Percentiles rank a stretch among this genome's conserved stretches.
Conservation (phyloP, 805 yeast genomes). For the Hanseniaspora taiwanica region DNA sequence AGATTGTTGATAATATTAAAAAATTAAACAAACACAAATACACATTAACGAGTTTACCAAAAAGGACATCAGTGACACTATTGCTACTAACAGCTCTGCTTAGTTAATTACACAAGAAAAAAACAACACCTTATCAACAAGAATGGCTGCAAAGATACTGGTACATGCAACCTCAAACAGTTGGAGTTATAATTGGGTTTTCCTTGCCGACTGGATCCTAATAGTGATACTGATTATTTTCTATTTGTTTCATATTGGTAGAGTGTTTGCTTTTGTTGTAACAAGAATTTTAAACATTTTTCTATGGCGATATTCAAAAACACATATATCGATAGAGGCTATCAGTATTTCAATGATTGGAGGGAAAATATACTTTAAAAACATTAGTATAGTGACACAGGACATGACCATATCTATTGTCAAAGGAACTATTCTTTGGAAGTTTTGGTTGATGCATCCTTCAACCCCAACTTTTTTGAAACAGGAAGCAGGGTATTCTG, state of each 20-base stretch:
- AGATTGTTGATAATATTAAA: too few relatives aligned
- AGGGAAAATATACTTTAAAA: conserved; percentile 70
- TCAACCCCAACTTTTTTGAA: conserved; percentile 15
- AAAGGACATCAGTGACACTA: too few relatives aligned
- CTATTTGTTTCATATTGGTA: conserved; percentile 62
- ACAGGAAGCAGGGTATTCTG: conserved; percentile 11
- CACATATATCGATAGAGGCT: conserved; percentile 57
- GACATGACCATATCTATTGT: conserved; percentile 60
- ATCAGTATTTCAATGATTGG: conserved; percentile 67
- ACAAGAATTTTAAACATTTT: conserved; percentile 37
- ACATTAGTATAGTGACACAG: conserved; percentile 57
- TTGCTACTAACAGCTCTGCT: too few relatives aligned
- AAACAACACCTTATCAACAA: too few relatives aligned
- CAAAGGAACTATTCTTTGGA: conserved; percentile 73
- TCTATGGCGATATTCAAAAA: conserved; percentile 49
- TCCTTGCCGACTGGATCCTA: conserved; percentile 72
- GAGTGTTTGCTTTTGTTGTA: conserved; percentile 50
- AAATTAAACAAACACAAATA: too few relatives aligned
- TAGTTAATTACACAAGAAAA: too few relatives aligned
- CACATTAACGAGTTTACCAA: too few relatives aligned
- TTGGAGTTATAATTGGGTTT: conserved; percentile 48
- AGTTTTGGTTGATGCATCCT: conserved; percentile 62
- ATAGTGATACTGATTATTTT: conserved; percentile 48
- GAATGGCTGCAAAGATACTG: background rate
- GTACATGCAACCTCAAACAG: conserved; percentile 6